phyloP scores from a whole-genome alignment of 768 basidiomycete genomes.

The Chalciporus sphaerocephalus region DNA sequence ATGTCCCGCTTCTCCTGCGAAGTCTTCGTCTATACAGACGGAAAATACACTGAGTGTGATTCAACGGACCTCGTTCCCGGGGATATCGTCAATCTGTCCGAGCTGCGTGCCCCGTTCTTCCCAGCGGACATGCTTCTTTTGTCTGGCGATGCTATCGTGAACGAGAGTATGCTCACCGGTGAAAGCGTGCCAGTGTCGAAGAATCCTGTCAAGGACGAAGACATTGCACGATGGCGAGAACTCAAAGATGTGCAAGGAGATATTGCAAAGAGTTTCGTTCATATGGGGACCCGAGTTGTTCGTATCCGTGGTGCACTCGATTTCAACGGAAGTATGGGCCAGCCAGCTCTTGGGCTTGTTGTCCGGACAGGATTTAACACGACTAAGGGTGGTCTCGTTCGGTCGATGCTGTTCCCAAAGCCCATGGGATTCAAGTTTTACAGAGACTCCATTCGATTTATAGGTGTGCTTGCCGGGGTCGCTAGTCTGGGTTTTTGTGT shows the following conservation, averaged over 20 bases:
- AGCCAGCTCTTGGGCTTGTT: conserved; percentile 76
- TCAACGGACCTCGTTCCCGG: conserved; percentile 85
- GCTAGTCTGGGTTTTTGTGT: conserved; percentile 88
- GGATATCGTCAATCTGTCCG: conserved; percentile 87
- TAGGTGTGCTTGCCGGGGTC: conserved; percentile 85
- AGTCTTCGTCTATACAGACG: conserved; percentile 64
- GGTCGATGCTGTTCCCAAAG: conserved; percentile 98
- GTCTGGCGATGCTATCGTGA: conserved; percentile 95
- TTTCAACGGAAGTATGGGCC: conserved; percentile 46
- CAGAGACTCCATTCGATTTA: conserved; percentile 86
- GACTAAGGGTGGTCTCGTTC: conserved; percentile 91
- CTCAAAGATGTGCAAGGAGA: conserved; percentile 56
- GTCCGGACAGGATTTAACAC: conserved; percentile 92
- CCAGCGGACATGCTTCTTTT: conserved; percentile 91
- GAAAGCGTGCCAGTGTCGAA: conserved; percentile 98
- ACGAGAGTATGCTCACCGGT: conserved; percentile 98
- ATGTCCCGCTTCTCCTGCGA: conserved; percentile 90
- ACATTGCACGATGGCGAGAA: conserved; percentile 66
- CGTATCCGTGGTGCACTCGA: conserved; percentile 66
- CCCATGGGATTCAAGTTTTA: conserved; percentile 99
- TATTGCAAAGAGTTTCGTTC: conserved; percentile 78
- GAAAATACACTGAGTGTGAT: conserved; percentile 64
- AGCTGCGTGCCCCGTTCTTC: conserved; percentile 63
- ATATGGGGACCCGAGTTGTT: conserved; percentile 87
- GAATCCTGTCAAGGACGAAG: conserved; percentile 74